phyloP scores from a whole-genome alignment of 2,329 filamentous ascomycete species.

The Purpureocillium takamizusanense region DNA sequence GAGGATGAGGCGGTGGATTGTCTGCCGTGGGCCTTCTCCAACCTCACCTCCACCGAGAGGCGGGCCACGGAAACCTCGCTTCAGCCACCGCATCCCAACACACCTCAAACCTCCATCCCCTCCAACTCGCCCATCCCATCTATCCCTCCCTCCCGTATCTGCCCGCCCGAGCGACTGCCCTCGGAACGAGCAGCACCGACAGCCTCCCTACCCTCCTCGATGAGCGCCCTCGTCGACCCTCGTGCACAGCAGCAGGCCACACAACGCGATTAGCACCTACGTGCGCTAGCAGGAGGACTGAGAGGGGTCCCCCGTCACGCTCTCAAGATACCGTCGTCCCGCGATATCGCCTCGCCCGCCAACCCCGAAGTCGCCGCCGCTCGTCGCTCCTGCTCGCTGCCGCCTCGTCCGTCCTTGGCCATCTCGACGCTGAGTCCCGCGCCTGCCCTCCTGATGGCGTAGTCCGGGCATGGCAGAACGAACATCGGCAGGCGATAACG shows the following conservation, averaged over 20 bases:
- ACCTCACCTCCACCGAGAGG: background rate
- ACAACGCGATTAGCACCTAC: too few species aligned
- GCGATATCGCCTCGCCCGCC: background rate
- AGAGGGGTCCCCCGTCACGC: too few species aligned
- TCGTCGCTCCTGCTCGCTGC: constrained; percentile 5
- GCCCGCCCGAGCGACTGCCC: background rate
- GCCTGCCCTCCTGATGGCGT: constrained; percentile 51
- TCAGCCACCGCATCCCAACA: background rate
- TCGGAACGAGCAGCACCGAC: too few species aligned
- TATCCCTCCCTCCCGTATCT: background rate
- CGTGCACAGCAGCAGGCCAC: too few species aligned
- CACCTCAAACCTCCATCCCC: background rate
- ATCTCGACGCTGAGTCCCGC: constrained; percentile 13
- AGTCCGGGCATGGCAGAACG: constrained; percentile 58
- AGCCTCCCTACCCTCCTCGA: too few species aligned
- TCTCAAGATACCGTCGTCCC: background rate
- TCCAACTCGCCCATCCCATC: background rate
- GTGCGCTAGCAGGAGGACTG: too few species aligned
- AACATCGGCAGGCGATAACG: constrained; percentile 47
- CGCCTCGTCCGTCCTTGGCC: constrained; percentile 5
- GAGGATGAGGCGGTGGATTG: too few species aligned
- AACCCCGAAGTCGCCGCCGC: background rate
- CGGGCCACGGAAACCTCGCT: background rate
- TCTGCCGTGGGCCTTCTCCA: background rate
- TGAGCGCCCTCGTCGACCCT: too few species aligned